phyloP scores from a whole-genome alignment of 2,329 filamentous ascomycete species.

The Colletotrichum sp. region DNA sequence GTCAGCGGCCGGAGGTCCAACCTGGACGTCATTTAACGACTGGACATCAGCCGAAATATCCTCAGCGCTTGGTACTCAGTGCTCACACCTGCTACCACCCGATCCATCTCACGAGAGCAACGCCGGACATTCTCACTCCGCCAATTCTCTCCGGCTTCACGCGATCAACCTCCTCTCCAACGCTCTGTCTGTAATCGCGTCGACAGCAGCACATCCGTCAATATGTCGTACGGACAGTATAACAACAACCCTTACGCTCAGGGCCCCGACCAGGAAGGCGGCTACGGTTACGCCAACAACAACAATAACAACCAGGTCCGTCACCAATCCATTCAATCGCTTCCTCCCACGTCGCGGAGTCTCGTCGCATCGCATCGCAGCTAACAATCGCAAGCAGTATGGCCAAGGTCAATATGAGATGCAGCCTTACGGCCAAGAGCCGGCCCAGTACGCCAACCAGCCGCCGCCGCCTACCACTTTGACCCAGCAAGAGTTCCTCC shows the following conservation, averaged over 20 bases:
- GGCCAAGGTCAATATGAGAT: conserved; percentile 57
- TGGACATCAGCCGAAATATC: conserved; percentile 20
- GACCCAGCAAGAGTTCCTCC: conserved; percentile 71
- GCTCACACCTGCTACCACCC: background rate
- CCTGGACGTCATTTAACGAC: conserved; percentile 21
- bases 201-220: conserved; percentile 23
- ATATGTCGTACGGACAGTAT: conserved; percentile 69
- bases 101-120: background rate
- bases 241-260: conserved; percentile 70
- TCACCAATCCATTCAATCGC: conserved; percentile 15
- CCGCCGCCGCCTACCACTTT: conserved; percentile 39
- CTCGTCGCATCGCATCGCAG: background rate
- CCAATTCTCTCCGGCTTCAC: background rate
- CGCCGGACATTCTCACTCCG: background rate
- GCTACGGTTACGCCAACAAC: conserved; percentile 42
- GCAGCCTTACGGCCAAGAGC: conserved; percentile 52
- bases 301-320: conserved; percentile 41
- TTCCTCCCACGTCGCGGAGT: background rate
- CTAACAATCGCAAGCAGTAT: conserved; percentile 21
- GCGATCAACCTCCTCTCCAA: background rate
- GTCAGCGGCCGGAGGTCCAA: conserved; percentile 13
- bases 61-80: background rate
- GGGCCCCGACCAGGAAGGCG: conserved; percentile 51
- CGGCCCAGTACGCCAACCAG: conserved; percentile 24
- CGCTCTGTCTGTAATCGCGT: background rate